Conservation (phyloP, 208 protist species). For the Crithidia fasciculata region DNA sequence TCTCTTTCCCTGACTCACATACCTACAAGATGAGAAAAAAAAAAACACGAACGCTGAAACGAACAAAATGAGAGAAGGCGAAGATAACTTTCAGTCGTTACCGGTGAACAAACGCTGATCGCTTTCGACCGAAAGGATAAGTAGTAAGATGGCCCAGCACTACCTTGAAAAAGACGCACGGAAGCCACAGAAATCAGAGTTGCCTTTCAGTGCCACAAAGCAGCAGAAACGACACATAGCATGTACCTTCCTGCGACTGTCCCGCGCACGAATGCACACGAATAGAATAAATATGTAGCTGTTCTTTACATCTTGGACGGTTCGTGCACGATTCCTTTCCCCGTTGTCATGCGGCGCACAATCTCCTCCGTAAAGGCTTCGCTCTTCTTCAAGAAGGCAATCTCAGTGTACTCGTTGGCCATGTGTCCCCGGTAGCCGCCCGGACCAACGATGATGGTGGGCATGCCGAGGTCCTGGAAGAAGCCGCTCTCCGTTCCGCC, state of each 20-base stretch:
- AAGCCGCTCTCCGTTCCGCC: slow-evolving; percentile 48
- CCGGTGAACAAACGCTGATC: too few relatives aligned
- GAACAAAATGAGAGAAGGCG: neutral
- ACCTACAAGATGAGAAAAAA: neutral
- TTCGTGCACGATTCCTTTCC: neutral
- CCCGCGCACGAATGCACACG: neutral
- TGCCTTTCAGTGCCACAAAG: too few relatives aligned
- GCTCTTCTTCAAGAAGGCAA: slow-evolving; percentile 34
- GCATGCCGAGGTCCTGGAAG: slow-evolving; percentile 51
- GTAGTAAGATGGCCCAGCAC: too few relatives aligned
- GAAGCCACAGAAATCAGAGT: too few relatives aligned
- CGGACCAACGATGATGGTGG: slow-evolving; percentile 46
- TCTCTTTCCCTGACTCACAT: too few relatives aligned
- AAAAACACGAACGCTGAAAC: neutral
- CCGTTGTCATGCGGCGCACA: slow-evolving; percentile 14
- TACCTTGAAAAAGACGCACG: too few relatives aligned
- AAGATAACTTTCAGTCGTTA: neutral
- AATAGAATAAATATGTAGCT: neutral
- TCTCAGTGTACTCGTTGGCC: slow-evolving; percentile 48
- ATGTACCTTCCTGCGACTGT: neutral
- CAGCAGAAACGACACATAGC: neutral
- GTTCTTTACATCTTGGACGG: neutral
- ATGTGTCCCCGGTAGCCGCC: slow-evolving; percentile 49
- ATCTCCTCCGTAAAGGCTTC: slow-evolving; percentile 25
- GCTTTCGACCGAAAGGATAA: too few relatives aligned